Base-by-base conservation (phyloP, 192 early-diverging fungal species). In the Obelidium mucronatum region DNA sequence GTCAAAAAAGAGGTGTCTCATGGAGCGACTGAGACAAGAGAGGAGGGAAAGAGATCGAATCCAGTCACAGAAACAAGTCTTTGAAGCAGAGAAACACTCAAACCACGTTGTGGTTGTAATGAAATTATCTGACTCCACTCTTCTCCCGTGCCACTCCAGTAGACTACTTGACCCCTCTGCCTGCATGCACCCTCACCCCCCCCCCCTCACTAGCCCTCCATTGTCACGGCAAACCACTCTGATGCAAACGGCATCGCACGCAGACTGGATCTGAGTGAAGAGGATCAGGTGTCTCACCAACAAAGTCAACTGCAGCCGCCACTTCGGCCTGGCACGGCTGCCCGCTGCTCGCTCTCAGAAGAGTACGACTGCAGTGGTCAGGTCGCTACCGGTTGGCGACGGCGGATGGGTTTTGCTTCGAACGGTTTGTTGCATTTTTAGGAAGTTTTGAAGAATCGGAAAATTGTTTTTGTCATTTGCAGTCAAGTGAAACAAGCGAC, bases 261-360 rank as follows among this genome's bases (percentile, higher is more conserved):
- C 28, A n/a, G n/a, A n/a, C n/a, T n/a, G n/a, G n/a, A n/a, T n/a
- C n/a, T n/a, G n/a, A n/a, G n/a, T n/a, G n/a, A n/a, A n/a, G n/a
- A n/a, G n/a, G n/a, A n/a, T n/a, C n/a, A n/a, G n/a, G 48, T n/a
- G 11, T 44, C 72, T 11, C 59, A 74, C 72, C 72, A 51, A 74
- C 28, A 63, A 74, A 74, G 22, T 74, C 72, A 37, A 63, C 42
- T 6, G 72, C 72, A 8, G 48, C 42, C 11, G 19, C n/a, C 15
- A 63, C 40, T 40, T 74, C 72, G 19, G 37, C 42, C 11, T 13
- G 13, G 26, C 52, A 24, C 15, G 26, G 35, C 52, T 6, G 33
- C 33, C 8, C 19, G 19, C 33, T 39, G 22, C 62, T 35, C 62
- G 13, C 28, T 59, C 8, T 24, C 62, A 35, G 62, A n/a, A n/a